phyloP scores from a whole-genome alignment of 352 stramenopile genomes.

The Pythium sp. region DNA sequence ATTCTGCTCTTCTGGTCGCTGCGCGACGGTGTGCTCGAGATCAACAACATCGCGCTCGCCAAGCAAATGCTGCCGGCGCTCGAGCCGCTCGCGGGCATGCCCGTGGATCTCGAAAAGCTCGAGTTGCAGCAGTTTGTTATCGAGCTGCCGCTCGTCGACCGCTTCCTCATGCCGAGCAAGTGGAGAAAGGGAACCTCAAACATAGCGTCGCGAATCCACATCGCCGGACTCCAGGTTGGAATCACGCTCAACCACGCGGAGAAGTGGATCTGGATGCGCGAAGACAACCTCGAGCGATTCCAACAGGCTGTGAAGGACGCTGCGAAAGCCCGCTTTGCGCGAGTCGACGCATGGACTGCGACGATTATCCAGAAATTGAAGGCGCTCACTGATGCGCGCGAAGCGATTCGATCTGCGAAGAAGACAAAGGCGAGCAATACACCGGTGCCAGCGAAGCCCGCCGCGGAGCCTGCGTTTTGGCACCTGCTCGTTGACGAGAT shows the following conservation, averaged over 20 bases:
- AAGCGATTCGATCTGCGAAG: slow-evolving; percentile 29
- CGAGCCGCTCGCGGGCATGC: slow-evolving; percentile 56
- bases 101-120: slow-evolving; percentile 62
- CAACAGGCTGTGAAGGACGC: slow-evolving; percentile 56
- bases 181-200: slow-evolving; percentile 17
- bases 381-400: slow-evolving; percentile 36
- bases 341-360: slow-evolving; percentile 56
- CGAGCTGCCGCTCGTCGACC: slow-evolving; percentile 48
- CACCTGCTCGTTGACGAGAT: slow-evolving; percentile 58
- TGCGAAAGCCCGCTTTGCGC: slow-evolving; percentile 39
- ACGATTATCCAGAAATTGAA: slow-evolving; percentile 64
- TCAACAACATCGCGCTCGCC: slow-evolving; percentile 53
- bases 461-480: slow-evolving; percentile 45
- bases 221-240: slow-evolving; percentile 53
- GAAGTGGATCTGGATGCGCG: slow-evolving; percentile 72
- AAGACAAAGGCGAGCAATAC: slow-evolving; percentile 21
- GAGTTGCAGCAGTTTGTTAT: slow-evolving; percentile 53
- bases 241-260: slow-evolving; percentile 59
- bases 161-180: slow-evolving; percentile 21
- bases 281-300: slow-evolving; percentile 63
- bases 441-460: neutral
- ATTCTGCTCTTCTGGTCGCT: slow-evolving; percentile 67
- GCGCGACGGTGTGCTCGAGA: slow-evolving; percentile 49
- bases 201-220: slow-evolving; percentile 48
- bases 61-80: slow-evolving; percentile 43